Conservation (phyloP, 305 asterid species). For the Rubia balearica region DNA sequence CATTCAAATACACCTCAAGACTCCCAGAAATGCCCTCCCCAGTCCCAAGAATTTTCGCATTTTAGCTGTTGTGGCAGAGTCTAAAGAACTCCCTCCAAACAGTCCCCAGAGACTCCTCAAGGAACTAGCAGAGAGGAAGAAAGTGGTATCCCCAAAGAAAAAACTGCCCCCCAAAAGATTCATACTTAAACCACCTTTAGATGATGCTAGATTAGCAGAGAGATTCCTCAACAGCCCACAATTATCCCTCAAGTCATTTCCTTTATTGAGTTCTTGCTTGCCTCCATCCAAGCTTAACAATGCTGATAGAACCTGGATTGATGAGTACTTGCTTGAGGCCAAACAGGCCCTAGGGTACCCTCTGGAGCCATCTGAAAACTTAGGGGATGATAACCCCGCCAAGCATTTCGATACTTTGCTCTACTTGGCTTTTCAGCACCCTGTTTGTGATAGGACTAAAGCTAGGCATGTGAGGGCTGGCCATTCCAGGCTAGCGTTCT, state of each 20-base stretch:
- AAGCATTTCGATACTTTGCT: constrained; percentile 81
- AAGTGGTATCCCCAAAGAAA: constrained; percentile 59
- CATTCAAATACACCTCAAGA: constrained; percentile 48
- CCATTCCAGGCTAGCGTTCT: constrained; percentile 70
- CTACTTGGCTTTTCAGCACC: constrained; percentile 90
- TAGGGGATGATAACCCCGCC: constrained; percentile 93
- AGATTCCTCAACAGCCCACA: constrained; percentile 95
- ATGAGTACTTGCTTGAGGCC: constrained; percentile 78
- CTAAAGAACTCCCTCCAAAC: constrained; percentile 74
- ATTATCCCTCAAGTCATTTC: constrained; percentile 70
- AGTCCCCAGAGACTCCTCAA: constrained; percentile 88
- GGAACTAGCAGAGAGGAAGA: constrained; percentile 79
- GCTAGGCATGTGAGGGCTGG: constrained; percentile 78
- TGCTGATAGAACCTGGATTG: constrained; percentile 87
- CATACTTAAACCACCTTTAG: constrained; percentile 85
- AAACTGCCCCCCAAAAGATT: constrained; percentile 63
- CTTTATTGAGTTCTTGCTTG: constrained; percentile 83
- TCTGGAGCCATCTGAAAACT: constrained; percentile 67
- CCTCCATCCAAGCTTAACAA: constrained; percentile 69
- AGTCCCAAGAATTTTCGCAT: constrained; percentile 24
- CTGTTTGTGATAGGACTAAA: constrained; percentile 84
- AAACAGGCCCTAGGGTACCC: constrained; percentile 94
- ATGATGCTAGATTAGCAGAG: constrained; percentile 62
- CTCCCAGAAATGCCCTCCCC: constrained; percentile 23
- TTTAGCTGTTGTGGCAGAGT: constrained; percentile 64